Conservation (phyloP, 164 flowering plant genomes). For the Vitis rotundifolia region DNA sequence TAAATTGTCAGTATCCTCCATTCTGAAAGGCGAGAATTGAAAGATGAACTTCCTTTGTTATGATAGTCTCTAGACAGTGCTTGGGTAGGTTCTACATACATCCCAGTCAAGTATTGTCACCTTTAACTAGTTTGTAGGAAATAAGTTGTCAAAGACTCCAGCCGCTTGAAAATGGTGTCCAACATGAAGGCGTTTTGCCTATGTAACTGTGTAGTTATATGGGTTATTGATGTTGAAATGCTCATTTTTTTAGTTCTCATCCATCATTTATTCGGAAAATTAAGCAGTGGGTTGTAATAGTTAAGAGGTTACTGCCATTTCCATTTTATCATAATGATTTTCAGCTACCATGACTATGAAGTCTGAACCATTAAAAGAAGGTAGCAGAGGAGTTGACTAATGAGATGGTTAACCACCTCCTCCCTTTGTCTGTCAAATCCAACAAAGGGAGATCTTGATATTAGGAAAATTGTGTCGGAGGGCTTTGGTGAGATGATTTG, state of each 20-base stretch:
- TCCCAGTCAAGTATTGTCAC: neutral
- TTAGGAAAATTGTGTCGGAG: too few relatives aligned
- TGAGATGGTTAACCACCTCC: too few relatives aligned
- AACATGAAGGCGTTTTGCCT: conserved; percentile 11
- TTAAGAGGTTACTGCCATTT: too few relatives aligned
- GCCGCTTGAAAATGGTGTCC: neutral
- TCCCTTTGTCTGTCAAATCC: too few relatives aligned
- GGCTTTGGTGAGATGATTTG: too few relatives aligned
- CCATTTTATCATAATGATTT: too few relatives aligned
- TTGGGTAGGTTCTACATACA: neutral
- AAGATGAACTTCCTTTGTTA: conserved; percentile 1
- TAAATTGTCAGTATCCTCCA: neutral
- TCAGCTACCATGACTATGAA: too few relatives aligned
- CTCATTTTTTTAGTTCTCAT: neutral
- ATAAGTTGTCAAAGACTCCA: conserved; percentile 1
- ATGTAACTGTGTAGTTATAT: conserved; percentile 11
- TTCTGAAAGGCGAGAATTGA: neutral
- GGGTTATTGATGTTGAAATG: neutral
- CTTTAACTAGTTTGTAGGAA: conserved; percentile 13
- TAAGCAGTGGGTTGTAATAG: neutral
- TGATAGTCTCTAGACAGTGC: neutral
- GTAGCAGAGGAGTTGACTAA: too few relatives aligned
- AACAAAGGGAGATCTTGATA: too few relatives aligned
- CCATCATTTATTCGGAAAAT: neutral
- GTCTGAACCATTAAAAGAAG: too few relatives aligned